Evolutionary conservation across 441 rosid species (phyloP).

Genomic region (Mallotus japonicus): DNA sequence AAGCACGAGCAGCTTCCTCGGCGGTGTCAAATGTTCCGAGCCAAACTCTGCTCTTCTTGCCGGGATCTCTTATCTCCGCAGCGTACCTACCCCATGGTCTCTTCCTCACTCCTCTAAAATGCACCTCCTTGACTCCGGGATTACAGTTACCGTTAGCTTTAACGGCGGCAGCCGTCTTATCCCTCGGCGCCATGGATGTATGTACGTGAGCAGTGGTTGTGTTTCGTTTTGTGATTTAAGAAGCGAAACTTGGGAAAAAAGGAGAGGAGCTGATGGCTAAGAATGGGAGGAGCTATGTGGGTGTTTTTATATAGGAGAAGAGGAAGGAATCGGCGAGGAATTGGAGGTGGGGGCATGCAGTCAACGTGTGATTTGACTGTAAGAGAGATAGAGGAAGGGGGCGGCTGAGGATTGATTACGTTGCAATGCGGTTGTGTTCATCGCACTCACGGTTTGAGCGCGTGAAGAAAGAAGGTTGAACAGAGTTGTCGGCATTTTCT

Average conservation of each 20-base stretch:
- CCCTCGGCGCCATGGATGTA: conserved; percentile 45
- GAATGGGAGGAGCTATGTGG: not conserved
- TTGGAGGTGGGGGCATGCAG: conserved; percentile 20
- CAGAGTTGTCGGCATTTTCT: conserved; percentile 17
- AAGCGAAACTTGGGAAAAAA: not conserved
- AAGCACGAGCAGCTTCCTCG: conserved; percentile 75
- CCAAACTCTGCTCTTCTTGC: conserved; percentile 72
- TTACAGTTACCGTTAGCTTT: conserved; percentile 13
- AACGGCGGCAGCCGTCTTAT: conserved; percentile 13
- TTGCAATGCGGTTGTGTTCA: not conserved
- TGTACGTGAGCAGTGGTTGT: not conserved
- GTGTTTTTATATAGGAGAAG: conserved; percentile 6
- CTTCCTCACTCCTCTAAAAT: conserved; percentile 76
- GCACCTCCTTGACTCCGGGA: conserved; percentile 38
- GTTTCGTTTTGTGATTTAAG: not conserved
- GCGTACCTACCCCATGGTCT: conserved; percentile 89
- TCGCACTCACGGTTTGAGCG: not conserved
- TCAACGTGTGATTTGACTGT: conserved; percentile 49
- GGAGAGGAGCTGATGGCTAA: not conserved
- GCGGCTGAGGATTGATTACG: conserved; percentile 27
- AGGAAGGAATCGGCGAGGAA: conserved; percentile 9
- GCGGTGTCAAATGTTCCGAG: conserved; percentile 83
- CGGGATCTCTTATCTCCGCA: conserved; percentile 84
- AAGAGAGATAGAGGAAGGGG: not conserved
- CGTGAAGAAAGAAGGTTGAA: not conserved